These are phyloP conservation scores for Clonostachys chloroleuca DNA, from an alignment of 2,329 filamentous ascomycete species.

Conservation along the genomic window DNA sequence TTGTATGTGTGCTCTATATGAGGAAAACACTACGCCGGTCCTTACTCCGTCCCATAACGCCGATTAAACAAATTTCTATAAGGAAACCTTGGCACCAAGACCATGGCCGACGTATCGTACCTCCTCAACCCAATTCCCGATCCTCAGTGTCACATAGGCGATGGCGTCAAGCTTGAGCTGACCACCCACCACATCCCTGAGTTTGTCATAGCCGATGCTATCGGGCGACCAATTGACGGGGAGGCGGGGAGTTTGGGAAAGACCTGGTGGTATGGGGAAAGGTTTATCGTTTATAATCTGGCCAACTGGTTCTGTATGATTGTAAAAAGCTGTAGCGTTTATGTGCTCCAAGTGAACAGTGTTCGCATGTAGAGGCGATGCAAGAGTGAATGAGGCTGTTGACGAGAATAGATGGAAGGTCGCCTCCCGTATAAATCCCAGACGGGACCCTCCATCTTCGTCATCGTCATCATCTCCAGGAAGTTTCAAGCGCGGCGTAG, in stretches of 20 bases:
- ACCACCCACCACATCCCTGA: constrained; percentile 77
- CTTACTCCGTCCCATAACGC: neutral
- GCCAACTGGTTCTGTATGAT: constrained; percentile 73
- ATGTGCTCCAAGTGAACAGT: constrained; percentile 74
- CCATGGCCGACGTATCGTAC: constrained; percentile 68
- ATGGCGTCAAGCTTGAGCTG: constrained; percentile 72
- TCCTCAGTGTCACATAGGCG: constrained; percentile 68
- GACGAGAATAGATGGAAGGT: constrained; percentile 85
- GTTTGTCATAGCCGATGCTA: constrained; percentile 76
- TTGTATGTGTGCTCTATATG: too few species aligned
- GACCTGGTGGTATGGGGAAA: constrained; percentile 73
- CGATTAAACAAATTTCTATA: constrained; percentile 11
- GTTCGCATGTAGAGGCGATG: constrained; percentile 71
- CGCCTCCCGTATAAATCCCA: constrained; percentile 77
- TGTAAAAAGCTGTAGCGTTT: constrained; percentile 82
- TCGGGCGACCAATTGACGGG: constrained; percentile 78
- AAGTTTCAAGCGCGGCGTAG: constrained; percentile 62
- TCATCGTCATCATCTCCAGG: constrained; percentile 41
- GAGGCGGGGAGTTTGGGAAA: constrained; percentile 67
- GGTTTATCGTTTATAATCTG: constrained; percentile 70
- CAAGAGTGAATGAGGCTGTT: constrained; percentile 77
- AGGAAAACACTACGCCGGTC: too few species aligned
- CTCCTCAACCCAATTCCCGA: constrained; percentile 71
- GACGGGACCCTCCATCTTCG: constrained; percentile 16
- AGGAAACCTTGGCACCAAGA: constrained; percentile 57